These are phyloP conservation scores for Ilyonectria mors-panacis DNA, from an alignment of 2,329 filamentous ascomycete species.

Conservation along the genomic window DNA sequence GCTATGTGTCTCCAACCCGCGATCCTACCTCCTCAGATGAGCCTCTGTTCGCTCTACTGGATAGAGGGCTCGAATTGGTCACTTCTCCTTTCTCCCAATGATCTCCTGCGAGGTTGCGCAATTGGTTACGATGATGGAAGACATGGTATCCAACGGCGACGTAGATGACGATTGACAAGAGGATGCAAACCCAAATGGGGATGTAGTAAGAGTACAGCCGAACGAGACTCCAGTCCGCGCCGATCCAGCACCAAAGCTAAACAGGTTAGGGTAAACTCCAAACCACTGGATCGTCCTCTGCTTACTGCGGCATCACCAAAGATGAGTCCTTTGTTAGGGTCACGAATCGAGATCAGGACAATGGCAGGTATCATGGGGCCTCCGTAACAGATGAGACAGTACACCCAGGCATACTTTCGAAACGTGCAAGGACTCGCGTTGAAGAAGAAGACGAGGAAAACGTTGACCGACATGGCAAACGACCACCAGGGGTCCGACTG, in stretches of 20 bases:
- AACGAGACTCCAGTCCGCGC: slow-evolving; percentile 65
- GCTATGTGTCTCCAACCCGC: not conserved
- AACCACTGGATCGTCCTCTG: not conserved
- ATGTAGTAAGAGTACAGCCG: slow-evolving; percentile 74
- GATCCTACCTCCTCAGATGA: slow-evolving; percentile 54
- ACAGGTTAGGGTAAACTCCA: slow-evolving; percentile 26
- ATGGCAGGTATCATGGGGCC: slow-evolving; percentile 78
- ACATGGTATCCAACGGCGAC: slow-evolving; percentile 71
- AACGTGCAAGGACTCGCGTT: slow-evolving; percentile 74
- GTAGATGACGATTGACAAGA: slow-evolving; percentile 69
- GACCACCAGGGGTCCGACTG: slow-evolving; percentile 84
- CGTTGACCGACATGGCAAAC: slow-evolving; percentile 86
- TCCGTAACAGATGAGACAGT: slow-evolving; percentile 79
- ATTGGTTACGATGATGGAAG: slow-evolving; percentile 70
- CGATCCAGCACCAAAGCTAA: slow-evolving; percentile 75
- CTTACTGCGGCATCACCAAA: slow-evolving; percentile 71
- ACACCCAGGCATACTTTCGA: slow-evolving; percentile 78
- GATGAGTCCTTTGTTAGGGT: slow-evolving; percentile 56
- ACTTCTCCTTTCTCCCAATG: slow-evolving; percentile 42
- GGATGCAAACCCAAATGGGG: slow-evolving; percentile 72
- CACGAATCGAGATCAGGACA: slow-evolving; percentile 72
- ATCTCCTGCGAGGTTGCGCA: slow-evolving; percentile 61
- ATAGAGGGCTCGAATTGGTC: slow-evolving; percentile 37
- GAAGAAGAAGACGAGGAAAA: slow-evolving; percentile 77
- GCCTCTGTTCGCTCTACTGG: slow-evolving; percentile 48